A percentile compares a stretch with the other conserved stretches of the same genome.
Conservation (phyloP, 371 early-diverging fungal genomes). For the Batkoa obscura region DNA sequence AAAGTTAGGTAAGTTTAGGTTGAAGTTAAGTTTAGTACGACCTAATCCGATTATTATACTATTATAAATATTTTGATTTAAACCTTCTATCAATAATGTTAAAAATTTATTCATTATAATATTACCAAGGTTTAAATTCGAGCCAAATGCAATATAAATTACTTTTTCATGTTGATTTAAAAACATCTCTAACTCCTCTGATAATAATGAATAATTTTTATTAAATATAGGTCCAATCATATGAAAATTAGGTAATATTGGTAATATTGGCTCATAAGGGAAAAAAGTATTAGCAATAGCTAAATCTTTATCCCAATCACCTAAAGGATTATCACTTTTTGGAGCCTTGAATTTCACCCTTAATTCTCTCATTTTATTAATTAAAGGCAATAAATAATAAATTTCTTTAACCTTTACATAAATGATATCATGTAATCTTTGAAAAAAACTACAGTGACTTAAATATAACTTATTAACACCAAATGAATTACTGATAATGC, state of each 20-base stretch:
- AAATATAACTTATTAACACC: background rate
- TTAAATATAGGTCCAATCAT: background rate
- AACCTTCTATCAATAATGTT: too few relatives aligned
- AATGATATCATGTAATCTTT: background rate
- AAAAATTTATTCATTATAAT: too few relatives aligned
- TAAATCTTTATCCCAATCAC: background rate
- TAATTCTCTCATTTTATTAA: background rate
- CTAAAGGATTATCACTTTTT: background rate
- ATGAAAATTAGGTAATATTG: background rate
- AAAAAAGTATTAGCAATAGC: background rate
- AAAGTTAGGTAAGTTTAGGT: too few relatives aligned
- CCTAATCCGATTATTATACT: background rate
- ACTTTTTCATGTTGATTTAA: background rate
- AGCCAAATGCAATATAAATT: conserved; percentile 1
- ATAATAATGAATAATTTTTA: background rate
- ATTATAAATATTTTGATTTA: background rate
- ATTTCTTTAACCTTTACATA: background rate
- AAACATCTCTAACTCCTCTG: background rate
- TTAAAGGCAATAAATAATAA: background rate
- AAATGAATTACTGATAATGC: background rate
- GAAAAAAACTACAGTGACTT: background rate
- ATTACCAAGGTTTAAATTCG: background rate
- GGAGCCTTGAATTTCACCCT: background rate
- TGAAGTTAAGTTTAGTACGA: background rate
- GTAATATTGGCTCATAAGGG: background rate